Evolutionary conservation across 495 filamentous ascomycete genomes (phyloP), one percentile per base, ranked within the genome.

Genomic region (Hyaloscypha hepaticicola): DNA sequence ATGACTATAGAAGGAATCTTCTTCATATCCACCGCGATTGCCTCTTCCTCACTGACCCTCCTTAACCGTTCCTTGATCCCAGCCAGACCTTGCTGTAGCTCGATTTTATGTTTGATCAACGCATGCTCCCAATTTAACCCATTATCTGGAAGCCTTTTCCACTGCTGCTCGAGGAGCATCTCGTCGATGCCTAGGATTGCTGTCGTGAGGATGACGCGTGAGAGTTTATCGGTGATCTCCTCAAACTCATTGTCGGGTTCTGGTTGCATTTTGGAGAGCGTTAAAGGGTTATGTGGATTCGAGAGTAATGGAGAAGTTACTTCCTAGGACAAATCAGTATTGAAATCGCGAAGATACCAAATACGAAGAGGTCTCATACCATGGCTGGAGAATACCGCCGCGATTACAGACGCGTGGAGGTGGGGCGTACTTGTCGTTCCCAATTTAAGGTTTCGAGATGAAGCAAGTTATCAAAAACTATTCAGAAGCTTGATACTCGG

Each of bases 1-100:
- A 45, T 16, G 38, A 45, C 38, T 9, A 45, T 45, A 11, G 38
- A 16, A 8, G 38, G 38, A 19, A 45, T 14, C n/a, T 62, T 50
- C 60, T 55, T 62, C 29, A 55, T 29, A 16, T 62, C 60, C 26
- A 55, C 60, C 1, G 41, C 21, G 33, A 64, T 19, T 5, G 34
- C 1, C 19, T 64, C 62, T 58, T 59, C 62, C 12, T 51, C 38
- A 11, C 19, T 45, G 38, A 8, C 4, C 3, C 16, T 45, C 38
- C 14, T 45, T 45, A n/a, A n/a, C n/a, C 16, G 9, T 45, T 14
- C 38, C 38, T 45, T 45, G 38, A 45, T 45, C 38, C 6, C 4
- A 45, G 6, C 16, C 1, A 45, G 11, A 3, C 38, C 38, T 45
- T 45, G 11, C 19, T 45, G 38, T 3, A 45, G 3, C 3, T 45